Evolutionary conservation across 1,139 yeast species (phyloP), one percentile per base, ranked within the genome.

Genomic region (Debaryomyces udenii): DNA sequence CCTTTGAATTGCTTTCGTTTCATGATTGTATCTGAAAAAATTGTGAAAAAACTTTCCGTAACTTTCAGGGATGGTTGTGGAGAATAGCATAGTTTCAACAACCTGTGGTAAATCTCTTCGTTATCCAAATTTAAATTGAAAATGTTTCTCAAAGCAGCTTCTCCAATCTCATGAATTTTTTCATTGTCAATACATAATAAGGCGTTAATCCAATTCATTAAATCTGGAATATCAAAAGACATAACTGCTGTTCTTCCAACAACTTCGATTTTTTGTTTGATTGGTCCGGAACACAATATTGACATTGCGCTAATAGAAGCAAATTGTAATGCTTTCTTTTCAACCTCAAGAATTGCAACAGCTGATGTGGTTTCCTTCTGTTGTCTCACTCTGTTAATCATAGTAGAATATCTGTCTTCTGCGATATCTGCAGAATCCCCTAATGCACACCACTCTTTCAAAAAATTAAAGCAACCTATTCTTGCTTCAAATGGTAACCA

Each of bases 401-500:
- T 90, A 1, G 67, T 59, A 5, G 66, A 62, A 51, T 89, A 91
- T 37, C 97, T 70, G 30, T 84, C 87, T 31, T 80, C 80, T 4
- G 89, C 78, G 3, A 83, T 57, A 1, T 71, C 65, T 16, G 78
- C 72, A 27, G 80, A 71, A 39, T 79, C 84, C 1, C 98, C 98
- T 45, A 80, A 81, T 0, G 96, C 96, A 62, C 96, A 89, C 99
- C 99, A 94, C 56, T 88, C 96, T 50, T 86, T 90, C 46, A 93
- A 68, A 55, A 80, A 84, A 36, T 83, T 80, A 63, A 89, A 90
- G 50, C 94, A 86, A 1, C 90, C 86, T 18, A 87, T 81, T 43
- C 97, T 72, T 7, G 93, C 94, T 52, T 85, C 91, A 58, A 90
- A 90, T 1, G 96, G 93, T 17, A 91, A 68, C 80, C 93, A 81